Evolutionary conservation across 1,139 yeast genomes (phyloP).

Genomic region (Sugiyamaella japonica): DNA sequence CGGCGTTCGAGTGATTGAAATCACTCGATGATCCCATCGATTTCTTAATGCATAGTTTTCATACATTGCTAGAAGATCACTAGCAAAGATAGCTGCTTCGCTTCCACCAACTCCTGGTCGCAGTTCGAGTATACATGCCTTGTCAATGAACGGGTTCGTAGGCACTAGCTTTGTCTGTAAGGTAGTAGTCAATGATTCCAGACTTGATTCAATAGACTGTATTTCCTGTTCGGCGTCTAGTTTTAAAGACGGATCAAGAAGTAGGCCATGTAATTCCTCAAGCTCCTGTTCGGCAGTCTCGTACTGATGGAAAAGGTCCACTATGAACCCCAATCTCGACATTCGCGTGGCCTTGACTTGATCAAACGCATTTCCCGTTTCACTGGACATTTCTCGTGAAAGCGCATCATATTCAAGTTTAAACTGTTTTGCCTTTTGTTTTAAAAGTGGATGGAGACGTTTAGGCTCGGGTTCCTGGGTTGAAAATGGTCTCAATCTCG

Average conservation of each 20-base stretch:
- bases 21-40: conserved; percentile 64
- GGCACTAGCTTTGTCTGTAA: conserved; percentile 68
- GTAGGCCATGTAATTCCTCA: conserved; percentile 41
- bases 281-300: conserved; percentile 37
- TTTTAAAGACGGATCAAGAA: conserved; percentile 42
- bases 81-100: conserved; percentile 86
- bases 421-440: conserved; percentile 57
- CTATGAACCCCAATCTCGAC: conserved; percentile 55
- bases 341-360: conserved; percentile 57
- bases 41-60: conserved; percentile 62
- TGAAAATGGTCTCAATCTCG: neutral
- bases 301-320: conserved; percentile 55
- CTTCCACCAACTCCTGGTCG: conserved; percentile 97
- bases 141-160: conserved; percentile 71
- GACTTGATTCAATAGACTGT: conserved; percentile 37
- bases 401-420: conserved; percentile 51
- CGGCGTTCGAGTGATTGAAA: conserved; percentile 53
- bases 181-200: conserved; percentile 40
- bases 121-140: conserved; percentile 76
- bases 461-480: neutral
- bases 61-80: conserved; percentile 81
- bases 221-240: conserved; percentile 52
- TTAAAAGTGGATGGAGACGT: conserved; percentile 29
- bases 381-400: conserved; percentile 49
- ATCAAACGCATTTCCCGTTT: conserved; percentile 51